Evolutionary conservation across 257 asterid species (phyloP), one percentile per base, ranked within the genome.

Genomic region (Ilex aquifolium): DNA sequence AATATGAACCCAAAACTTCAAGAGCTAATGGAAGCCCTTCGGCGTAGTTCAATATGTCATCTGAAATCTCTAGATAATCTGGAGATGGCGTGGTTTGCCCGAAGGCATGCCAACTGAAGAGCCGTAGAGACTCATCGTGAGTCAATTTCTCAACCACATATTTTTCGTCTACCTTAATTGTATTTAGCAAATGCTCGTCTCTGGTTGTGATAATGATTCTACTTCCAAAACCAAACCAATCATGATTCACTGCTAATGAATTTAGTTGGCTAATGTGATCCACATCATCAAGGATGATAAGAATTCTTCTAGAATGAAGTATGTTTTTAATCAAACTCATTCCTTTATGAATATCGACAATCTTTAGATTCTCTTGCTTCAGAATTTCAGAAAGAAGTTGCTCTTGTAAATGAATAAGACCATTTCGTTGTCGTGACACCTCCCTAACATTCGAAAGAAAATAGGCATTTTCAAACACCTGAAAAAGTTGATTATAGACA

Each of bases 211-310:
- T 66, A 46, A 66, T 17, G 21, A 66, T 60, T 59, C 60, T 59
- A 51, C 71, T 66, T 2, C 71, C 71, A 15, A 9, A 10, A 59
- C 71, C 71, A 59, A 66, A 66, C 71, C 71, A 66, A 15, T 49
- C 17, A 13, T 1, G 44, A 40, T 46, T 13, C 50, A 60, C 60
- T 29, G 55, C 65, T 58, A 66, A 59, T 44, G 14, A 44, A 7
- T 66, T 42, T 59, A 66, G 32, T 50, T 66, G 71, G 4, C 49
- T 39, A 10, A 31, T 32, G 8, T 59, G 52, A 29, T 59, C 49
- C 39, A 66, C 71, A 58, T 66, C 71, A 66, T 66, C 71, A 49
- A 66, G 65, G 50, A 21, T 21, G 27, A 21, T 21, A 21, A 21
- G 27, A 21, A 21, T 21, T 13, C 39, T 58, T 56, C 31, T 59